Base-by-base conservation (phyloP, 495 filamentous ascomycete species). In the Pyronema omphalodes region DNA sequence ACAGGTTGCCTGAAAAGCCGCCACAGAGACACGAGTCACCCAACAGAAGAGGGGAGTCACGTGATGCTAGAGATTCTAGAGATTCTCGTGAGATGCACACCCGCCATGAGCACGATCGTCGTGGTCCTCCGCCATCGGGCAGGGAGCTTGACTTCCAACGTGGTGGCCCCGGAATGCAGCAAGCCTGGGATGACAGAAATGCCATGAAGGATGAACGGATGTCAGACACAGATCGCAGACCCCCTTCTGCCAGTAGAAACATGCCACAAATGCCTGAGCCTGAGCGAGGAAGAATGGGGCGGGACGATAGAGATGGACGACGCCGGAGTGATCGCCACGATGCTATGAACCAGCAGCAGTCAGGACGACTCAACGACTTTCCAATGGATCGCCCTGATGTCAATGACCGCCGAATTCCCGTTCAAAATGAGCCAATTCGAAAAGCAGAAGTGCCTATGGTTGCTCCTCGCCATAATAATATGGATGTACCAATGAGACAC, bases 201-300 rank as follows among this genome's bases (percentile, higher is more conserved):
- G 5, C 12, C 11, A 1, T 9, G 37, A 41, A 52, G 36, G 36
- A 41, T n/a, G 50, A 47, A 11, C 12, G 44, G 19, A 47, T 47
- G 44, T 17, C 44, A 18, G 44, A 47, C 14, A 11, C 44, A 1
- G 39, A 47, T 3, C 44, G 44, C 9, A 52, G 50, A 17, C 37
- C 23, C 18, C 14, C 14, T 17, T 40, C 8, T 37, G 23, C 12
- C 2, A 33, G 6, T 12, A 9, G 48, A n/a, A 14, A n/a, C 19
- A 35, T 51, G 48, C 48, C 29, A 37, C 48, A 51, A 5, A 51
- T 51, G 34, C 48, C 19, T 17, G 60, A 12, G 52, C 44, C 12
- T 56, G 69, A 53, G 55, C 55, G 29, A 51, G 63, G 45, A 67
- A 68, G 36, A 70, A 73, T 14, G 55, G 58, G 40, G 40, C 36